Evolutionary conservation across 2,329 filamentous ascomycete species (phyloP).

Genomic region (Alternaria sp.): DNA sequence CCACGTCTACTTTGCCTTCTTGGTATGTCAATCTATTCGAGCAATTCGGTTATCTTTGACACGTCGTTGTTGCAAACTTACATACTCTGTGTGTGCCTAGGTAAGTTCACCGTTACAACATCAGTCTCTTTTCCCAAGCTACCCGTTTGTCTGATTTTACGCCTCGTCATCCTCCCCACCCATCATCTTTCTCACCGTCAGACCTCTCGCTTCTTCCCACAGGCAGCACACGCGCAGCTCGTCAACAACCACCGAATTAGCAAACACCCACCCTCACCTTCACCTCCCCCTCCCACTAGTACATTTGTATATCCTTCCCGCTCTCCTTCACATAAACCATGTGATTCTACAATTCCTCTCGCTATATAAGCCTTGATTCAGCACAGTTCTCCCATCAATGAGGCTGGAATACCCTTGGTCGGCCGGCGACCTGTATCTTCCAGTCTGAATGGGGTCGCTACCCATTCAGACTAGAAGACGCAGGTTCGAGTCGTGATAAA

Average conservation of each 20-base stretch:
- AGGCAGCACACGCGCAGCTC: neutral
- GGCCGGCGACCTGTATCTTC: neutral
- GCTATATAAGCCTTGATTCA: neutral
- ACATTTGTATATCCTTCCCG: neutral
- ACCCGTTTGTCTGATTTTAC: neutral
- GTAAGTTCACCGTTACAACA: neutral
- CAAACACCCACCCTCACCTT: neutral
- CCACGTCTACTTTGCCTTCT: neutral
- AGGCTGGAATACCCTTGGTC: neutral
- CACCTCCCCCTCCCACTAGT: neutral
- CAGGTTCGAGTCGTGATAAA: conserved; percentile 4
- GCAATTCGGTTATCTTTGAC: neutral
- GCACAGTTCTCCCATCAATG: neutral
- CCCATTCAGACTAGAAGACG: neutral
- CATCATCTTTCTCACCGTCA: neutral
- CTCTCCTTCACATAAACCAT: neutral
- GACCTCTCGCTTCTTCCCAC: conserved; percentile 1
- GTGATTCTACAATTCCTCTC: neutral
- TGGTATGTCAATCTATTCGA: neutral
- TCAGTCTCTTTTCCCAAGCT: neutral
- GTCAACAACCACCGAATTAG: neutral
- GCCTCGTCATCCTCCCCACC: neutral
- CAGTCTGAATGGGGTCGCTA: neutral
- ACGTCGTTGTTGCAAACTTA: neutral
- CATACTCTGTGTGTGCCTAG: neutral